phyloP scores from a whole-genome alignment of 2,329 filamentous ascomycete species.

The Fusarium devonianum region DNA sequence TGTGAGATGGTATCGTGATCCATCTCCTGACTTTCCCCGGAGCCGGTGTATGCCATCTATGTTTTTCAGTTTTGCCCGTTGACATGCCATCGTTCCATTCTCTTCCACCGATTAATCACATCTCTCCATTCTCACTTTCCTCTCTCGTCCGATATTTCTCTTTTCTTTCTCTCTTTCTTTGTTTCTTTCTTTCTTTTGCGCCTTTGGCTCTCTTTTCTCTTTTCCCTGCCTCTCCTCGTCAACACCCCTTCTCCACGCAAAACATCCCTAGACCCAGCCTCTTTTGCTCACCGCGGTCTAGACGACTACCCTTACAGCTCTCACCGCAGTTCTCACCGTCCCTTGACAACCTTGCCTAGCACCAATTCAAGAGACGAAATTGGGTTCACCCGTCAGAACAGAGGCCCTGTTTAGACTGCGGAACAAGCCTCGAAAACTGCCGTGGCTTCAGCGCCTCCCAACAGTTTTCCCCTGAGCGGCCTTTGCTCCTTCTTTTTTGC shows the following conservation, averaged over 20 bases:
- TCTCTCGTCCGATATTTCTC: conserved; percentile 7
- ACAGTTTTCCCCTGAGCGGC: too few species aligned
- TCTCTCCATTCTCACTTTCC: conserved; percentile 1
- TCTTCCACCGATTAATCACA: conserved; percentile 1
- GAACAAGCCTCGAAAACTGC: not conserved
- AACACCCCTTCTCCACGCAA: conserved; percentile 11
- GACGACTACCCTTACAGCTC: conserved; percentile 3
- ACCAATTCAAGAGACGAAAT: too few species aligned
- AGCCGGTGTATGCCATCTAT: not conserved
- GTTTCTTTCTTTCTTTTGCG: conserved; percentile 1
- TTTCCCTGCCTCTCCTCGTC: conserved; percentile 1
- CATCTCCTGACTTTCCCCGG: conserved; percentile 22
- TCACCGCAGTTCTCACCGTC: conserved; percentile 24
- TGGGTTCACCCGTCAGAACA: too few species aligned
- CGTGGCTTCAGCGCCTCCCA: too few species aligned
- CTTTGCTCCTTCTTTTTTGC: conserved; percentile 13
- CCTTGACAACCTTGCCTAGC: conserved; percentile 9
- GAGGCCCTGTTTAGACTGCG: conserved; percentile 3
- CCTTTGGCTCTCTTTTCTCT: conserved; percentile 4
- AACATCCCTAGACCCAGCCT: conserved; percentile 4
- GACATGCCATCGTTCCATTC: conserved; percentile 7
- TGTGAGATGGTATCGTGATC: too few species aligned
- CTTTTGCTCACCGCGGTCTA: conserved; percentile 6
- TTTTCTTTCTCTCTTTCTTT: conserved; percentile 2
- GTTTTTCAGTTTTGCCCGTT: not conserved